Evolutionary conservation across 1,284 basidiomycete species (phyloP), one percentile per base, ranked within the genome.

Genomic region (Gastroboletus turbinatus): DNA sequence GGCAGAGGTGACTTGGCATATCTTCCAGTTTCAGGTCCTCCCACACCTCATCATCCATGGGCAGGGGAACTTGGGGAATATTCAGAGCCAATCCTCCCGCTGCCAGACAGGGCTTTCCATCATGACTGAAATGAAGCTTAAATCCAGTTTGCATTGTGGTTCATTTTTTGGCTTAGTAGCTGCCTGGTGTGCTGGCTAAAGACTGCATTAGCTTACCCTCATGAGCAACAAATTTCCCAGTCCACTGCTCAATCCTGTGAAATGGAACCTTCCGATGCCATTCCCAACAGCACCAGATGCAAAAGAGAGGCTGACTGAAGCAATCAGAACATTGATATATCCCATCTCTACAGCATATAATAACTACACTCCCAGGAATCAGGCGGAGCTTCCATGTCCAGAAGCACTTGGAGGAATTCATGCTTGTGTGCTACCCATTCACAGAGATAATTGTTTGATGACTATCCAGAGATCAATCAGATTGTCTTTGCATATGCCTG

Each of bases 21-120:
- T 16, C 33, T 2, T 35, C 33, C 5, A 2, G 14, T 16, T 35
- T 7, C 1, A 16, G 1, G 6, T 35, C 14, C 33, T 35, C 14
- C 14, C 33, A 35, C 17, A 10, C 38, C 10, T 21, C 11, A 39
- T 39, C 38, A 13, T 39, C 5, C 17, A 27, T n/a, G 1, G 25
- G 5, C 21, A 27, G 1, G 0, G 16, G 42, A 3, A 5, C 13
- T 14, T 7, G 0, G 0, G 3, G 14, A 2, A 1, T 7, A 10
- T 23, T 17, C 5, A 0, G 14, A 25, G 0, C 0, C 16, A 3
- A 2, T 2, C 17, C 16, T 11, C 25, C n/a, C n/a, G n/a, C 10
- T 0, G 16, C 3, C 1, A 10, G 17, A 27, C 42, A 43, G 3
- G 42, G 25, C 0, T 16, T 9, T 4, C 25, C 25, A 27, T 27